Percentiles rank a stretch among this genome's conserved stretches.
Evolutionary conservation across 331 rosid species (phyloP).

Genomic region (Acacia pycnantha): DNA sequence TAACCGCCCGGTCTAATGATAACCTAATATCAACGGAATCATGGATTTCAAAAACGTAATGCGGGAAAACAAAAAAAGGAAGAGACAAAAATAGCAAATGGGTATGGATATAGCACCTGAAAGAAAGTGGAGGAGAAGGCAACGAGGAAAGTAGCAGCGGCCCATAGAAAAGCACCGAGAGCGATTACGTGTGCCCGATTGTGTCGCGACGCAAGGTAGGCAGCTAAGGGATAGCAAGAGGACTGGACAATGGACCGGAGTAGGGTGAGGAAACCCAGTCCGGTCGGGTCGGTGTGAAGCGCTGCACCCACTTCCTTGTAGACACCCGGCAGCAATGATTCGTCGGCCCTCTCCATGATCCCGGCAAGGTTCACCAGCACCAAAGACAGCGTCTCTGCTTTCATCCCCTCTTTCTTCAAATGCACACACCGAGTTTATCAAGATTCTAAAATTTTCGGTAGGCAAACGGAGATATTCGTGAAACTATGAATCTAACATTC

Average conservation of each 20-base stretch:
- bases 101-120: conserved; percentile 41
- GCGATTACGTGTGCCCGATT: conserved; percentile 93
- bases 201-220: conserved; percentile 65
- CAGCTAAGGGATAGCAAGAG: conserved; percentile 78
- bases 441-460: background rate
- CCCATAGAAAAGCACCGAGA: conserved; percentile 88
- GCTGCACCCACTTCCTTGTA: conserved; percentile 90
- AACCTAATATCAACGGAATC: background rate
- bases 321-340: conserved; percentile 75
- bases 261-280: conserved; percentile 79
- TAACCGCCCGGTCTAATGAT: background rate
- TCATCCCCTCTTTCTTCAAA: conserved; percentile 35
- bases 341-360: conserved; percentile 92
- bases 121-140: conserved; percentile 80
- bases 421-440: background rate
- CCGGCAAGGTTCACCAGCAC: conserved; percentile 84
- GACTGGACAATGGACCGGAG: conserved; percentile 80
- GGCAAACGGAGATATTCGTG: background rate
- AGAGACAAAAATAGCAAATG: background rate
- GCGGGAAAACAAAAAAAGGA: background rate
- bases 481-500: background rate
- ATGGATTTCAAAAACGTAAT: background rate
- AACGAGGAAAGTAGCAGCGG: conserved; percentile 88
- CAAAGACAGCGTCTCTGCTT: conserved; percentile 61
- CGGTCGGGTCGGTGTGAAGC: conserved; percentile 83